Conservation (phyloP, 345 rosid genomes). For the Brassica cretica region DNA sequence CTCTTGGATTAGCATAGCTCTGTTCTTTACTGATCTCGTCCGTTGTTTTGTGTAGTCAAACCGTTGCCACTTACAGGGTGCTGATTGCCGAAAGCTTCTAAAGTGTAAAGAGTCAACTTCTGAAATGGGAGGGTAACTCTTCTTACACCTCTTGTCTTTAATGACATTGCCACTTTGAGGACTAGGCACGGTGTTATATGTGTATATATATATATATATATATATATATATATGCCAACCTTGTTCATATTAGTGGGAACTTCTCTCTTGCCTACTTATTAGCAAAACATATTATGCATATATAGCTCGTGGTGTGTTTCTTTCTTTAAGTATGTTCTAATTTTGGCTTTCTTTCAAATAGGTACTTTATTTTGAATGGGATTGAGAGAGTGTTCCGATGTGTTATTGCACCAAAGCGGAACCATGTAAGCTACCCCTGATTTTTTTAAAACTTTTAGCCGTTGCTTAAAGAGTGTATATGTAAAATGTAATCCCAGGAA, state of each 20-base stretch:
- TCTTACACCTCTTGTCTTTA: conserved; percentile 1
- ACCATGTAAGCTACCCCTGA: conserved; percentile 66
- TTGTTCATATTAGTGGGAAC: conserved; percentile 7
- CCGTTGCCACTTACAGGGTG: conserved; percentile 66
- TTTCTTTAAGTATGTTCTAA: background rate
- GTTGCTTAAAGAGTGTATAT: conserved; percentile 9
- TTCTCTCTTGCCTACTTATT: background rate
- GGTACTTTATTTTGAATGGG: conserved; percentile 89
- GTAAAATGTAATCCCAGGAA: background rate
- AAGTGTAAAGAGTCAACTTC: conserved; percentile 73
- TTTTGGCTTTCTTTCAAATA: conserved; percentile 38
- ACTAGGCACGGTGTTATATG: background rate
- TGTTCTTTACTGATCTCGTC: background rate
- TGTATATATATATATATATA: too few relatives aligned
- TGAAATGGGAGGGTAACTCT: conserved; percentile 94
- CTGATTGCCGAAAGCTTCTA: conserved; percentile 56
- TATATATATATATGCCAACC: background rate
- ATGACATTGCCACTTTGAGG: conserved; percentile 11
- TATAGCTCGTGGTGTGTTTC: background rate
- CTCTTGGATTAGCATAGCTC: background rate
- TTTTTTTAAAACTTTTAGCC: background rate
- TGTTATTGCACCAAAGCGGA: conserved; percentile 80
- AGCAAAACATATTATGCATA: background rate
- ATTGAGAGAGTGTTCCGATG: conserved; percentile 90
- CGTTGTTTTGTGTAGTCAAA: conserved; percentile 61